Conservation (phyloP, 148 eudicot species). For the Dysphania ambrosioides region DNA sequence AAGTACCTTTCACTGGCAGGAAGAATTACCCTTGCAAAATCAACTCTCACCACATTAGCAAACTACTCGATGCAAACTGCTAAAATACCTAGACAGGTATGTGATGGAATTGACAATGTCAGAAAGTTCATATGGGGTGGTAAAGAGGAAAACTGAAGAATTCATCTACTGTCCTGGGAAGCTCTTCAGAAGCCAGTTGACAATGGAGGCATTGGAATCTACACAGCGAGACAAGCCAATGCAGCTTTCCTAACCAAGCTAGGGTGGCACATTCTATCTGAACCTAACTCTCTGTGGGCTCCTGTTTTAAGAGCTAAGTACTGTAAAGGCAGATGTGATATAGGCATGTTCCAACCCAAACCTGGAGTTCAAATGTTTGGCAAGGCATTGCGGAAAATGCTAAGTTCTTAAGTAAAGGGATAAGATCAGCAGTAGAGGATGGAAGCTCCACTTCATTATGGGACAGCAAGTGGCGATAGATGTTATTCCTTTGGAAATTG, state of each 20-base stretch:
- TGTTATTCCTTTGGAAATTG: background rate
- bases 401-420: background rate
- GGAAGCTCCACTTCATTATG: background rate
- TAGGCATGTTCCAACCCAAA: background rate
- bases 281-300: background rate
- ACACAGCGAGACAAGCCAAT: background rate
- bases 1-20: too few relatives aligned
- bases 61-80: too few relatives aligned
- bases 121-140: too few relatives aligned
- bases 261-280: background rate
- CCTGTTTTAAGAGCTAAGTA: background rate
- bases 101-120: too few relatives aligned
- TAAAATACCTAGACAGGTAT: too few relatives aligned
- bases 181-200: background rate
- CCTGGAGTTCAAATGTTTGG: background rate
- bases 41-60: too few relatives aligned
- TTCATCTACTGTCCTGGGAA: too few relatives aligned
- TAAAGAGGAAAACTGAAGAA: too few relatives aligned
- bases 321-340: constrained; percentile 1
- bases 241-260: background rate
- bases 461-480: background rate
- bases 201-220: background rate
- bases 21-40: too few relatives aligned
- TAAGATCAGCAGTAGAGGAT: background rate
- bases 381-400: background rate